These are phyloP conservation scores for Leccinum brunneo-olivaceum DNA, from an alignment of 1,284 basidiomycete genomes.

Conservation along the genomic window DNA sequence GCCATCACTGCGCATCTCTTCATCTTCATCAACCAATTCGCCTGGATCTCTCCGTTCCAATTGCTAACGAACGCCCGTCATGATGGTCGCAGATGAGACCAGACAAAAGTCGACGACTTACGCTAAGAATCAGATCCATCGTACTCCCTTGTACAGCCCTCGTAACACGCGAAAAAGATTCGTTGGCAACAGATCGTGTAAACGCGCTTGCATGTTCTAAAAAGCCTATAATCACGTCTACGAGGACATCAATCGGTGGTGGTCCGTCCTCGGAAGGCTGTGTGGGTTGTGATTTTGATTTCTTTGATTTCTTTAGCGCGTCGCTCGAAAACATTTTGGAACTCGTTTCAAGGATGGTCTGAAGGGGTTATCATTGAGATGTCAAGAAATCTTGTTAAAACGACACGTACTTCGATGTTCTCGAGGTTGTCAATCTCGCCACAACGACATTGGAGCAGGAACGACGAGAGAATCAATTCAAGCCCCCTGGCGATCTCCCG, in stretches of 20 bases:
- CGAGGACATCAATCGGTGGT: constrained; percentile 75
- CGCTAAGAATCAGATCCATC: constrained; percentile 78
- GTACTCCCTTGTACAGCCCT: constrained; percentile 67
- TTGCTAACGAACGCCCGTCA: constrained; percentile 53
- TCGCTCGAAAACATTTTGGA: constrained; percentile 45
- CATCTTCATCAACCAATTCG: constrained; percentile 44
- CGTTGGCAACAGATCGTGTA: constrained; percentile 74
- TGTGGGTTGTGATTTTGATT: constrained; percentile 28
- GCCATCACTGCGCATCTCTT: constrained; percentile 31
- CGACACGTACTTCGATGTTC: constrained; percentile 54
- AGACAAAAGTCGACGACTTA: constrained; percentile 36
- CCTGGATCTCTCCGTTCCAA: constrained; percentile 65
- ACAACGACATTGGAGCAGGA: constrained; percentile 68
- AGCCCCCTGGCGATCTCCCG: constrained; percentile 57
- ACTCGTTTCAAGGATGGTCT: constrained; percentile 51
- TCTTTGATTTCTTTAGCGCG: constrained; percentile 42
- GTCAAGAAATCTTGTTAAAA: neutral
- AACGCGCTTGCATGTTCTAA: constrained; percentile 83
- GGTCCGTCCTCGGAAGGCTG: constrained; percentile 23
- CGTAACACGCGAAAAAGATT: constrained; percentile 76
- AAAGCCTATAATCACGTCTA: constrained; percentile 85
- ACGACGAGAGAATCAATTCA: constrained; percentile 65
- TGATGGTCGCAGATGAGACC: neutral
- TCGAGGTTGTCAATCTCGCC: constrained; percentile 46
- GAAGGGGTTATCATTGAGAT: neutral